Evolutionary conservation across 2,329 filamentous ascomycete genomes (phyloP), one percentile per base, ranked within the genome.

Genomic region (Hirsutella rhossiliensis): DNA sequence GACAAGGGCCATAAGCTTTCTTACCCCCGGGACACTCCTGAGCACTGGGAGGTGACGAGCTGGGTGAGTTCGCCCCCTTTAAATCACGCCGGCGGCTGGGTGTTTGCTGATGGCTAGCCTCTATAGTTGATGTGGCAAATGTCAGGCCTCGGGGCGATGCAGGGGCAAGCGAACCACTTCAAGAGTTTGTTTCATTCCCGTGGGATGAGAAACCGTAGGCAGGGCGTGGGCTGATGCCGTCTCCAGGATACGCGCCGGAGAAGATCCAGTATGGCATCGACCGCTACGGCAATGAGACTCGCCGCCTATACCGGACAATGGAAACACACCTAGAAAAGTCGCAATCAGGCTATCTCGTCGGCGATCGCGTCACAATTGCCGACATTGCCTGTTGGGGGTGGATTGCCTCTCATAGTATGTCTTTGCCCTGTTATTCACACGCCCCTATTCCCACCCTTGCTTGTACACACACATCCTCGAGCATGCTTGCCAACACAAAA

Each of bases 361-460:
- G 84, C 31, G 76, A 85, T 59, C 76, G 76, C 49, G 68, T 74
- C 48, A 87, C 83, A 38, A 78, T 85, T 51, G 87, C 86, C 2
- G 88, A 95, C 60, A 84, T 95, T 47, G 71, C 85, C 37, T 77
- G 78, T 60, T 88, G 82, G 75, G 85, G 85, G 23, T 94, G 87
- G 87, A 72, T 90, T 5, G 70, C 78, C 5, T 43, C 60, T 13
- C 61, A 67, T 31, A 61, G 73, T 76, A 59, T 48, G 61, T 54
- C 0, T 13, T 36, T 20, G 11, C 36, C 15, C 36, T 2, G 11
- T 18, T 5, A 11, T 17, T 32, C 7, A 13, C 11, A 32, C 11
- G 13, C 30, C 38, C 31, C 34, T 20, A 15, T 40, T n/a, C n/a
- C 11, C 4, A 9, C 30, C 15, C 11, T 32, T 32, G 30, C 30